Evolutionary conservation across 495 filamentous ascomycete species (phyloP), one percentile per base, ranked within the genome.

Genomic region (Penicillium bovifimosum): DNA sequence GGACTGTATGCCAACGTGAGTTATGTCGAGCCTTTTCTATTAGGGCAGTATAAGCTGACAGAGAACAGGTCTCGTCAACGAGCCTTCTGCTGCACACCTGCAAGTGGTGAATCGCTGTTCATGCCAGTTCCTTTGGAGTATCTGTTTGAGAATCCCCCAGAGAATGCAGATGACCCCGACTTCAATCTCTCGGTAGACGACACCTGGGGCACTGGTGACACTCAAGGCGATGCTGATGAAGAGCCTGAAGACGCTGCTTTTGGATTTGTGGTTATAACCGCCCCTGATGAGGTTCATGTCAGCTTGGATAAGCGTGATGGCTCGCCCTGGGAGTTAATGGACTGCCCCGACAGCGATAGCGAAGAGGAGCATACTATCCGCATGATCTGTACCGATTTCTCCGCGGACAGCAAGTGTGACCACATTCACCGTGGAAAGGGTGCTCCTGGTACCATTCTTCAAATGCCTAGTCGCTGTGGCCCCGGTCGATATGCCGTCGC

Each of bases 401-500:
- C 51, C 2, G 51, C 26, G 9, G 41, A 60, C 2, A 61, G 49
- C 49, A 69, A 67, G 24, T 72, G 70, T 53, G 24, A 54, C 45
- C 40, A 69, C n/a, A 67, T 72, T 29, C 34, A 49, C 31, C 62
- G 58, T 5, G 66, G 62, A 18, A 16, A 63, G 39, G 55, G 63
- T 8, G 68, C 63, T 9, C 51, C 54, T 10, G 64, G 47, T 2
- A 74, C 64, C 0, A 63, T 77, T 47, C 17, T 74, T 6, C 46
- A 71, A 47, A 70, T 74, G 66, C 68, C 70, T 0, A 13, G 33
- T n/a, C 28, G 48, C 4, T 75, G 71, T 47, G 70, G 72, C 2
- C 63, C 62, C 0, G 63, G 66, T 6, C 61, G 57, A 32, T 76
- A 76, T 45, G 71, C 73, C 24, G 58, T 76, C 1, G 68, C 65